Conservation (phyloP, 106 monocot species). For the Acorus gramineus region DNA sequence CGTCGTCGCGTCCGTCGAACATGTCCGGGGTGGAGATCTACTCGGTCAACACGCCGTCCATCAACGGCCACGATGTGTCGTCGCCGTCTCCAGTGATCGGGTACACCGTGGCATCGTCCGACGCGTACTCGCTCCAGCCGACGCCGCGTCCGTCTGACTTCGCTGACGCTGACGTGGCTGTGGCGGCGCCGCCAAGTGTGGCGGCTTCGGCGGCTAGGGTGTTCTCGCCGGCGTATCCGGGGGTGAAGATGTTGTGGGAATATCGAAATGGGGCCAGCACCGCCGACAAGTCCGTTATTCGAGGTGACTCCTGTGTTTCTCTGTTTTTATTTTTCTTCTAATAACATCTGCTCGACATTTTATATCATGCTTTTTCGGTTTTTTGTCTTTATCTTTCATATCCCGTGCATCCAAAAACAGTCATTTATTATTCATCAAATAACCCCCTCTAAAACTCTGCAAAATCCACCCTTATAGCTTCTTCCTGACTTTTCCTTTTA, state of each 20-base stretch:
- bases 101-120: conserved; percentile 25
- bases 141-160: conserved; percentile 41
- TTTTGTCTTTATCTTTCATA: too few species aligned
- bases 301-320: too few species aligned
- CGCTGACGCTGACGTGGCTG: conserved; percentile 26
- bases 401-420: too few species aligned
- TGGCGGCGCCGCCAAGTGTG: conserved; percentile 30
- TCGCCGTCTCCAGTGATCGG: background rate
- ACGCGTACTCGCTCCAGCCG: conserved; percentile 45
- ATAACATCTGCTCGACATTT: too few species aligned
- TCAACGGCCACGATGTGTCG: background rate
- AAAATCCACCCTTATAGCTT: too few species aligned
- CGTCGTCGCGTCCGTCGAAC: conserved; percentile 32
- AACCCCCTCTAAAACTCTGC: too few species aligned
- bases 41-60: conserved; percentile 27
- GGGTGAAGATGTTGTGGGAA: conserved; percentile 14
- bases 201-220: background rate
- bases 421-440: too few species aligned
- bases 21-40: conserved; percentile 61
- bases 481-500: too few species aligned
- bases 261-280: background rate
- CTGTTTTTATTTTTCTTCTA: background rate
- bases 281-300: too few species aligned
- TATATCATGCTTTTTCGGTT: too few species aligned
- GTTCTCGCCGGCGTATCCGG: conserved; percentile 9